Percentiles rank a stretch among this genome's conserved stretches.
Evolutionary conservation across 176 grass and related monocot genomes (phyloP).

Genomic region (Cenchrus fungigraminus): DNA sequence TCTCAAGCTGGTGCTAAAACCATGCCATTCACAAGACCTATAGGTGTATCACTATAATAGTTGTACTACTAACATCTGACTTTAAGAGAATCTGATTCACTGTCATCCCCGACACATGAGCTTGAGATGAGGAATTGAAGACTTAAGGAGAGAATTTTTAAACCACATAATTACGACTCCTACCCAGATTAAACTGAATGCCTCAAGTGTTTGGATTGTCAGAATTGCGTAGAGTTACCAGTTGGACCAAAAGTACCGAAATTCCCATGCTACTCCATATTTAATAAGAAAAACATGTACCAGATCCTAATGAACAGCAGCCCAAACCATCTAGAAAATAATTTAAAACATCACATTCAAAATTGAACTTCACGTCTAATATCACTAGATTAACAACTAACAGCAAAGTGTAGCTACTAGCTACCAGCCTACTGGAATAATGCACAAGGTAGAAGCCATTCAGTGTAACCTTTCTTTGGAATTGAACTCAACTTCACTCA

Average conservation of each 20-base stretch:
- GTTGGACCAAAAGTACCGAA: background rate
- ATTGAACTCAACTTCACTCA: background rate
- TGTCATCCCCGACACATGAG: background rate
- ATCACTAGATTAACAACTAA: conserved; percentile 22
- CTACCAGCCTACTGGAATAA: background rate
- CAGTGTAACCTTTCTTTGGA: conserved; percentile 21
- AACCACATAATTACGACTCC: background rate
- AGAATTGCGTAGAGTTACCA: background rate
- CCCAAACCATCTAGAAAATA: background rate
- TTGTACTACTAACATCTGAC: background rate
- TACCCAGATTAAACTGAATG: conserved; percentile 10
- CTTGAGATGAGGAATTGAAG: conserved; percentile 13
- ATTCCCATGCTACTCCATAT: background rate
- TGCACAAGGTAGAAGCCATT: background rate
- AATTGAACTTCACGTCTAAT: background rate
- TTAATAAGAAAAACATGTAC: background rate
- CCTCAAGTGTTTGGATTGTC: background rate
- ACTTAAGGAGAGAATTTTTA: background rate
- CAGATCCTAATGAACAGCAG: background rate
- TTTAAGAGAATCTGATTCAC: background rate
- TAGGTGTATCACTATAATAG: background rate
- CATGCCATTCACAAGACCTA: background rate
- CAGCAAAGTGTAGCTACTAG: background rate
- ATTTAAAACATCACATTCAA: background rate
- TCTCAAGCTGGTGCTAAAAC: background rate